Evolutionary conservation across 345 rosid genomes (phyloP).

Genomic region (Barbarea vulgaris): DNA sequence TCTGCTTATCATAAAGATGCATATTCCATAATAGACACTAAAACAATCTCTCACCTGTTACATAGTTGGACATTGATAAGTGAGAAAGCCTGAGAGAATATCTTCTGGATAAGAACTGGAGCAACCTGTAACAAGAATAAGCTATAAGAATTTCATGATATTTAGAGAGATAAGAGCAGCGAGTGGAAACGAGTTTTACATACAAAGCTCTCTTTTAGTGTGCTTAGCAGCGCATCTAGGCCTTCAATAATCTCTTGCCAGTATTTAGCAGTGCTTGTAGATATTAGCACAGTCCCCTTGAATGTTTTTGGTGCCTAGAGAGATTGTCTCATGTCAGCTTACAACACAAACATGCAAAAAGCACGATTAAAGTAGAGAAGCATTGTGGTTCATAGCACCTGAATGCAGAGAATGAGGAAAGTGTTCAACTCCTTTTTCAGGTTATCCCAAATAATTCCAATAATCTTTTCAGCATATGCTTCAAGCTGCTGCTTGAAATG

Average conservation of each 20-base stretch:
- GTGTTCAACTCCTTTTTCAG: constrained; percentile 82
- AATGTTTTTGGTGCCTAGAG: constrained; percentile 85
- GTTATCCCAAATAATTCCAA: constrained; percentile 94
- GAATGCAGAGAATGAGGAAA: constrained; percentile 80
- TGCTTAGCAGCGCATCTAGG: constrained; percentile 73
- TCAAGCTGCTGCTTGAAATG: constrained; percentile 95
- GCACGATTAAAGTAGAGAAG: constrained; percentile 18
- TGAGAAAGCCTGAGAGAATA: constrained; percentile 85
- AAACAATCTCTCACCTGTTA: constrained; percentile 64
- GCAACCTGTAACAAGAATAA: constrained; percentile 66
- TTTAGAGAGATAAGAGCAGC: constrained; percentile 14
- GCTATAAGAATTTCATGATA: constrained; percentile 29
- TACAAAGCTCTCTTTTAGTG: constrained; percentile 87
- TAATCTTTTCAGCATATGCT: constrained; percentile 95
- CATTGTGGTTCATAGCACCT: constrained; percentile 51
- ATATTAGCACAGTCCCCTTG: constrained; percentile 56
- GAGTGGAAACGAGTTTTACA: constrained; percentile 37
- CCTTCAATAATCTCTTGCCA: constrained; percentile 90
- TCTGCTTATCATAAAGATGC: constrained; percentile 17
- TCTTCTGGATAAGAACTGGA: constrained; percentile 86
- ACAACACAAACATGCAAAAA: neutral
- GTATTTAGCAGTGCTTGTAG: constrained; percentile 70
- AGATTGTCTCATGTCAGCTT: constrained; percentile 17
- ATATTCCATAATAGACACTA: constrained; percentile 1
- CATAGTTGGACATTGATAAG: constrained; percentile 82